phyloP scores from a whole-genome alignment of 139 green algal genomes.

The Coelastrella sp. region DNA sequence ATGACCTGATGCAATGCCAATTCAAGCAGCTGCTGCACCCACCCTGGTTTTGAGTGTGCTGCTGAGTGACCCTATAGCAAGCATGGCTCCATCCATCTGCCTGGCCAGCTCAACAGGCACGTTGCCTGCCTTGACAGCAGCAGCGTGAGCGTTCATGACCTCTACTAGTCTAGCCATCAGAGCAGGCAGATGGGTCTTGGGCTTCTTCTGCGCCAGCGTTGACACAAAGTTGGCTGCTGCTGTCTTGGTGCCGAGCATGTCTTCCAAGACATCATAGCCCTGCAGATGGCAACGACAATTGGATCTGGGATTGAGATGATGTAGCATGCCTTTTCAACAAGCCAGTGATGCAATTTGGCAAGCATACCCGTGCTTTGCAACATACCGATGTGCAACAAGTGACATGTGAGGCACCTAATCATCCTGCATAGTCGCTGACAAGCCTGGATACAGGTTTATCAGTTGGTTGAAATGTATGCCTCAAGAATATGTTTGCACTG shows the following conservation, averaged over 20 bases:
- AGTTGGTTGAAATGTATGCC: too few species aligned
- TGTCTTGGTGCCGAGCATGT: conserved; percentile 94
- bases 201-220: conserved; percentile 79
- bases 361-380: too few species aligned
- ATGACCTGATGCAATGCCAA: too few species aligned
- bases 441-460: too few species aligned
- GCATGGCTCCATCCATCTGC: conserved; percentile 92
- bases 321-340: too few species aligned
- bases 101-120: conserved; percentile 67
- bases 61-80: conserved; percentile 86
- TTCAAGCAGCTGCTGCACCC: neutral
- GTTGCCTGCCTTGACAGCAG: conserved; percentile 35
- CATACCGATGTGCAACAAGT: too few species aligned
- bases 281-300: conserved; percentile 46
- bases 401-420: too few species aligned
- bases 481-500: too few species aligned
- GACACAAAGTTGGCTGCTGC: conserved; percentile 92
- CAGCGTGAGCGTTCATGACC: conserved; percentile 38
- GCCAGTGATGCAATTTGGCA: too few species aligned
- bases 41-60: conserved; percentile 87
- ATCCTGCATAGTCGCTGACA: too few species aligned
- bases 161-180: conserved; percentile 71
- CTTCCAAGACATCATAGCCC: conserved; percentile 98
- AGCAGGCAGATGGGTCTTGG: conserved; percentile 71
- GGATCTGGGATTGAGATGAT: neutral